Percentiles rank a stretch among this genome's conserved stretches.
phyloP scores from a whole-genome alignment of 495 filamentous ascomycete species.

The Penicillium roqueforti region DNA sequence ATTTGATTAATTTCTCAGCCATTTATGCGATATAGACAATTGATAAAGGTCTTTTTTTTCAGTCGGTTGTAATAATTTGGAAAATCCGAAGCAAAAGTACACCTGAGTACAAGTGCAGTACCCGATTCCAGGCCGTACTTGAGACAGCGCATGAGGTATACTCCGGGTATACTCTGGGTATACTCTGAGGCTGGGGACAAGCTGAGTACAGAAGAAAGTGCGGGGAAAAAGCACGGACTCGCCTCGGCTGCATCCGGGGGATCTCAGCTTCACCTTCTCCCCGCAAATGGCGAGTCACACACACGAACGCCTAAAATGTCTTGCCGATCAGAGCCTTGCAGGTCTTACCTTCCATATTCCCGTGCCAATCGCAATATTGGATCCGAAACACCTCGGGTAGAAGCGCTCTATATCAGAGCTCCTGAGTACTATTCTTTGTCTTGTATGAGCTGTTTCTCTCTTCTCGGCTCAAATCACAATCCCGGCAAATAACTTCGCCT shows the following conservation, averaged over 20 bases:
- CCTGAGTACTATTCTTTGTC: not conserved
- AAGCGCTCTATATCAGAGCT: not conserved
- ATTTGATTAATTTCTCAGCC: slow-evolving; percentile 21
- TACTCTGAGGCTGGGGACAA: too few species aligned
- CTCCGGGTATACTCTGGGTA: too few species aligned
- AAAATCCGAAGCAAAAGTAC: not conserved
- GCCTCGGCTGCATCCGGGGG: slow-evolving; percentile 4
- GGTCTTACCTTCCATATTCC: not conserved
- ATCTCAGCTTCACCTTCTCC: not conserved
- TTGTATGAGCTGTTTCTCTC: not conserved
- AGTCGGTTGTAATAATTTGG: not conserved
- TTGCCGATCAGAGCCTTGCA: not conserved
- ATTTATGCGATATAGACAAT: slow-evolving; percentile 23
- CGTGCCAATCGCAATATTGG: slow-evolving; percentile 1
- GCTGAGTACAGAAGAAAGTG: not conserved
- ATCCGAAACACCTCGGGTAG: slow-evolving; percentile 3
- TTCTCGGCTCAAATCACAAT: not conserved
- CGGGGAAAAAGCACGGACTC: slow-evolving; percentile 12
- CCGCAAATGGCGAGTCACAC: not conserved
- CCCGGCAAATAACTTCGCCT: not conserved
- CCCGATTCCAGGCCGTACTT: not conserved
- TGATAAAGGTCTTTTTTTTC: slow-evolving; percentile 2
- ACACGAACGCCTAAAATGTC: not conserved
- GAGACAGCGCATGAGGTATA: not conserved
- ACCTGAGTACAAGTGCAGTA: not conserved